Evolutionary conservation across 2,329 filamentous ascomycete species (phyloP).

Genomic region (Pseudopithomyces chartarum): DNA sequence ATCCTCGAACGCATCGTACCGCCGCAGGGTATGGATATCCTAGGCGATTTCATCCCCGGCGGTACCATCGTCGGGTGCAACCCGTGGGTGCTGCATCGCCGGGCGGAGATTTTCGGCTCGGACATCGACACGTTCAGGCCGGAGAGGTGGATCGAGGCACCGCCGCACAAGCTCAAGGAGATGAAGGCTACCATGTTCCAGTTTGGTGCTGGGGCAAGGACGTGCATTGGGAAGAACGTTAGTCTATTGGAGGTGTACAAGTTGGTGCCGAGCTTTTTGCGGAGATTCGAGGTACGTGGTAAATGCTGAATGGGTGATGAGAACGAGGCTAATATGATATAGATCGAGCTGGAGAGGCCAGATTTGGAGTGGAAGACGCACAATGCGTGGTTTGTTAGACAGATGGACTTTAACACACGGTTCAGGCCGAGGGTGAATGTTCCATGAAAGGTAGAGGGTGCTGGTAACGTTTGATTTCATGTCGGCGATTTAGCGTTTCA

Average conservation of each 20-base stretch:
- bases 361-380: conserved; percentile 52
- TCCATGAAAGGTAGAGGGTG: background rate
- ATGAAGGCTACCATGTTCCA: conserved; percentile 75
- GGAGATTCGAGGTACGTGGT: conserved; percentile 63
- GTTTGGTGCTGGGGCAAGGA: conserved; percentile 73
- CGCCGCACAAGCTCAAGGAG: conserved; percentile 62
- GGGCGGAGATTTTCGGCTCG: conserved; percentile 68
- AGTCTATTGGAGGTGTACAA: conserved; percentile 57
- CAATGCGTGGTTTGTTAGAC: conserved; percentile 61
- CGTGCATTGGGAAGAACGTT: conserved; percentile 66
- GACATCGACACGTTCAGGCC: conserved; percentile 71
- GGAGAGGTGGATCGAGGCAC: conserved; percentile 66
- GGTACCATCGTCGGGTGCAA: conserved; percentile 77
- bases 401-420: conserved; percentile 50
- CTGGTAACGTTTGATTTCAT: background rate
- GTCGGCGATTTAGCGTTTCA: conserved; percentile 4
- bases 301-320: background rate
- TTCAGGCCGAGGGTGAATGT: conserved; percentile 41
- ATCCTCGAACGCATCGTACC: conserved; percentile 77
- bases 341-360: conserved; percentile 48
- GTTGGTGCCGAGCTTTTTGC: conserved; percentile 61
- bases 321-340: conserved; percentile 10
- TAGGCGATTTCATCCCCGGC: conserved; percentile 65
- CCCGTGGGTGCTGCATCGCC: conserved; percentile 75
- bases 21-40: conserved; percentile 65